Evolutionary conservation across 768 basidiomycete species (phyloP).

Genomic region (Phlebiopsis gigantea): DNA sequence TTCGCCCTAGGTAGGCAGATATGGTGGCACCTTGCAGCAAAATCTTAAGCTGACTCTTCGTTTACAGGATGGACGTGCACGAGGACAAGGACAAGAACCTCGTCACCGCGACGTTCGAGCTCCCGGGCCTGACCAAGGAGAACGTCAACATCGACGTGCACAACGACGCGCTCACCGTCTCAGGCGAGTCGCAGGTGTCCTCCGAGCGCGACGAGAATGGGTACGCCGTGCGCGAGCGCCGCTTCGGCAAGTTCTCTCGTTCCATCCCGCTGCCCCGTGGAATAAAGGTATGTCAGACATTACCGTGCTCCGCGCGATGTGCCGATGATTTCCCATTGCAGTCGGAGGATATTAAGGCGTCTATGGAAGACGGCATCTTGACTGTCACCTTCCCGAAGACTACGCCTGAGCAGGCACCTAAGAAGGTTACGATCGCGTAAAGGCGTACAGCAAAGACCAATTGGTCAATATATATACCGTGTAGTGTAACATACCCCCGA

Average conservation of each 20-base stretch:
- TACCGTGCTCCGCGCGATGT: too few relatives aligned
- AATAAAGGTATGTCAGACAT: conserved; percentile 13
- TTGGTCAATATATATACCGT: not conserved
- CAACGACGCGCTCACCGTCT: conserved; percentile 43
- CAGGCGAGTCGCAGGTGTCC: conserved; percentile 39
- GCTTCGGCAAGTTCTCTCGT: conserved; percentile 25
- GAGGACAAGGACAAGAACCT: conserved; percentile 41
- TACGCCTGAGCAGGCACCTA: conserved; percentile 19
- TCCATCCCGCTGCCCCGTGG: conserved; percentile 16
- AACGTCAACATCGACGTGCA: conserved; percentile 48
- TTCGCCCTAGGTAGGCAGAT: conserved; percentile 14
- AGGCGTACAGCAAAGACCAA: not conserved
- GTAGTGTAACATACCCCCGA: not conserved
- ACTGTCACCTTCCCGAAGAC: conserved; percentile 25
- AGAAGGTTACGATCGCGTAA: conserved; percentile 17
- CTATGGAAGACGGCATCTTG: conserved; percentile 26
- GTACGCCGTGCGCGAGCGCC: conserved; percentile 29
- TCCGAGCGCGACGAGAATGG: conserved; percentile 30
- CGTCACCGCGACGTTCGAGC: conserved; percentile 52
- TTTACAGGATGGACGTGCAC: conserved; percentile 48
- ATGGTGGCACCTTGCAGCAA: not conserved
- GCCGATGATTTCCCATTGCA: conserved; percentile 3
- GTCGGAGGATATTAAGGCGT: conserved; percentile 26
- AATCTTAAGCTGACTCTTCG: not conserved
- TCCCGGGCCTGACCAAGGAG: conserved; percentile 49